Conservation (phyloP, 495 filamentous ascomycete genomes). For the Neurospora sp. region DNA sequence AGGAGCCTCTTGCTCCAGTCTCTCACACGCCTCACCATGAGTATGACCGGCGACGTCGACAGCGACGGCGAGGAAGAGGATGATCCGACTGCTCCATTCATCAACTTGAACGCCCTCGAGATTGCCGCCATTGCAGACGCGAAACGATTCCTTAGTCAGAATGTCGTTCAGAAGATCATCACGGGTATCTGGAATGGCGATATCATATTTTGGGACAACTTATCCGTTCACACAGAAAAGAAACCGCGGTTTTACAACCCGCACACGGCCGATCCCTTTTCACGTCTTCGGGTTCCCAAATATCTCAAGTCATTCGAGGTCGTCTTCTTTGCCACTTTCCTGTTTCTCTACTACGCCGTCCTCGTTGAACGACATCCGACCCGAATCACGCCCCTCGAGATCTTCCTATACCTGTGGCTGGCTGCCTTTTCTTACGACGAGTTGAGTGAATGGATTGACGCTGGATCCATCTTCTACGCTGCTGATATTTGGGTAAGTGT, state of each 20-base stretch:
- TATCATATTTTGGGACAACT: slow-evolving; percentile 83
- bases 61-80: slow-evolving; percentile 34
- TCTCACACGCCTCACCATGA: slow-evolving; percentile 36
- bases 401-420: slow-evolving; percentile 57
- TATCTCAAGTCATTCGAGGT: slow-evolving; percentile 89
- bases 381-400: slow-evolving; percentile 40
- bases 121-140: slow-evolving; percentile 83
- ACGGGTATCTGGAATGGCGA: slow-evolving; percentile 86
- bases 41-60: slow-evolving; percentile 26
- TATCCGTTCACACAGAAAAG: slow-evolving; percentile 68
- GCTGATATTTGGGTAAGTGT: slow-evolving; percentile 63
- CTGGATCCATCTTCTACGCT: slow-evolving; percentile 74
- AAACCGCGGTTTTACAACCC: slow-evolving; percentile 74
- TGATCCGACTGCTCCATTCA: slow-evolving; percentile 56
- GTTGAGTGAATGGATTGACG: slow-evolving; percentile 70
- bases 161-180: slow-evolving; percentile 76
- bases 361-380: slow-evolving; percentile 49
- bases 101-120: slow-evolving; percentile 76
- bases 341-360: slow-evolving; percentile 76
- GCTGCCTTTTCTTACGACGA: slow-evolving; percentile 84
- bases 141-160: slow-evolving; percentile 83
- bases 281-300: slow-evolving; percentile 75
- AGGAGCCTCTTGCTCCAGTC: slow-evolving; percentile 32
- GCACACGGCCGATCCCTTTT: slow-evolving; percentile 68
- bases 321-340: slow-evolving; percentile 71